Evolutionary conservation across 257 asterid genomes (phyloP).

Genomic region (Nicotiana benthamiana): DNA sequence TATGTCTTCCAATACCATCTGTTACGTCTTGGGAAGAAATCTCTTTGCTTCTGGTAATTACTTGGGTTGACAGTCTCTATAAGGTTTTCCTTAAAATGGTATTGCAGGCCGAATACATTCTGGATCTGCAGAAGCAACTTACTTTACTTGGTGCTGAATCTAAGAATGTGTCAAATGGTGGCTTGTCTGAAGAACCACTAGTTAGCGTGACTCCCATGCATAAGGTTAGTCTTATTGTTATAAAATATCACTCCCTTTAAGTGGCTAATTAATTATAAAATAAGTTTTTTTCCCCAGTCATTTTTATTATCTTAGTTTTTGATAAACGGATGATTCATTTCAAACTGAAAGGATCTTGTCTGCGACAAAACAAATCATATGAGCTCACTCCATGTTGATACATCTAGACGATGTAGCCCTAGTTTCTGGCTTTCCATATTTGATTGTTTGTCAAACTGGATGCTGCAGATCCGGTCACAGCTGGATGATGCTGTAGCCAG

Average conservation of each 20-base stretch:
- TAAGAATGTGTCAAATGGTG: conserved; percentile 54
- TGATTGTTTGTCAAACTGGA: neutral
- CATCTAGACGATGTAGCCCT: neutral
- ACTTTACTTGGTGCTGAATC: conserved; percentile 69
- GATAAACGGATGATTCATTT: neutral
- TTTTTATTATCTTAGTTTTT: neutral
- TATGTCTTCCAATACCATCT: neutral
- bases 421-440: neutral
- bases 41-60: neutral
- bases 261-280: conserved; percentile 9
- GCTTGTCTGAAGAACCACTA: conserved; percentile 65
- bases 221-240: conserved; percentile 41
- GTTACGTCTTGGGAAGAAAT: neutral
- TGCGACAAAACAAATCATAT: neutral
- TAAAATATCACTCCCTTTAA: neutral
- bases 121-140: conserved; percentile 93
- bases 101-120: conserved; percentile 78
- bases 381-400: neutral
- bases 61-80: neutral
- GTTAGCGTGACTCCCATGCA: conserved; percentile 60
- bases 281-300: neutral
- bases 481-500: conserved; percentile 87
- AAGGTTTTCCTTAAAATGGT: conserved; percentile 6
- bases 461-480: conserved; percentile 76
- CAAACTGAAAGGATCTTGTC: neutral